phyloP scores from a whole-genome alignment of 2,329 filamentous ascomycete genomes.

The Verticillium klebahnii region DNA sequence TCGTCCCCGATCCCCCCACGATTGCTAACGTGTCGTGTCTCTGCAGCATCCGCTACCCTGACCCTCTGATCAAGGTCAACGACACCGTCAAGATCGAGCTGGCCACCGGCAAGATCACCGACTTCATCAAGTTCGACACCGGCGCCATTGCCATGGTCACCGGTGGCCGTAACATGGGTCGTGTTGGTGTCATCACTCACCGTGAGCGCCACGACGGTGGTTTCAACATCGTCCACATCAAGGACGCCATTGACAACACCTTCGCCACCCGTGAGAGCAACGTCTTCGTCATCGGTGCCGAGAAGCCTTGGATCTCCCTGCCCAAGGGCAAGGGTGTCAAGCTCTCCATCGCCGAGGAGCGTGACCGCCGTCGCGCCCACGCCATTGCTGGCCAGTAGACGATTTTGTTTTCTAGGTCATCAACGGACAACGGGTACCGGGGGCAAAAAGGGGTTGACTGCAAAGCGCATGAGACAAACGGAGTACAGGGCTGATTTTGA shows the following conservation, averaged over 20 bases:
- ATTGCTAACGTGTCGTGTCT: slow-evolving; percentile 31
- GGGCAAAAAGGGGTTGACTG: slow-evolving; percentile 13
- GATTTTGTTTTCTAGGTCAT: not conserved
- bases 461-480: slow-evolving; percentile 12
- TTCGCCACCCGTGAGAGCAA: slow-evolving; percentile 99
- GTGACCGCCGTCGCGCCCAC: slow-evolving; percentile 86
- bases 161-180: slow-evolving; percentile 99
- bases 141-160: slow-evolving; percentile 98
- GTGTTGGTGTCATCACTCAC: slow-evolving; percentile 99
- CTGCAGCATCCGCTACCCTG: slow-evolving; percentile 94
- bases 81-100: slow-evolving; percentile 98
- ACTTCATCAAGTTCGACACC: slow-evolving; percentile 99
- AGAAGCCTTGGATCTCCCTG: slow-evolving; percentile 99
- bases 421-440: slow-evolving; percentile 1
- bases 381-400: slow-evolving; percentile 46
- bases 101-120: slow-evolving; percentile 92
- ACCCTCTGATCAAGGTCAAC: slow-evolving; percentile 98
- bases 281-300: slow-evolving; percentile 97
- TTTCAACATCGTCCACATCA: slow-evolving; percentile 99
- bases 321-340: slow-evolving; percentile 99
- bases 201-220: slow-evolving; percentile 99
- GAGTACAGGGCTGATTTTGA: slow-evolving; percentile 16
- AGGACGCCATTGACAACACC: slow-evolving; percentile 99
- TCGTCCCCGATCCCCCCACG: slow-evolving; percentile 21
- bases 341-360: slow-evolving; percentile 98